These are phyloP conservation scores for Puccinia horiana DNA, from an alignment of 1,284 basidiomycete genomes.

Conservation along the genomic window DNA sequence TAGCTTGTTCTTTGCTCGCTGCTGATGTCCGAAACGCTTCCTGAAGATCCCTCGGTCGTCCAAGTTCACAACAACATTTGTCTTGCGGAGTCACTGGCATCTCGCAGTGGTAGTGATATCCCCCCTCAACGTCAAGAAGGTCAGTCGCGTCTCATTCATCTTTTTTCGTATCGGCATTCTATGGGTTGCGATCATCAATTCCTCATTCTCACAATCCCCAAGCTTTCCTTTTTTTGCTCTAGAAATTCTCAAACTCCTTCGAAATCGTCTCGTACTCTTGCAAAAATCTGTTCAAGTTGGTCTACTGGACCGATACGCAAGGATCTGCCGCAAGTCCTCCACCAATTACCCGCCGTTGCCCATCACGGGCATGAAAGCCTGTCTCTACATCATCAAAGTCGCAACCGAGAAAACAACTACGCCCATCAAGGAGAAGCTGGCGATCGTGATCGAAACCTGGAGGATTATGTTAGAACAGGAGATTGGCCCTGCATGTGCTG, in stretches of 20 bases:
- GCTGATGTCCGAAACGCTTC: slow-evolving; percentile 1
- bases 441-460: slow-evolving; percentile 31
- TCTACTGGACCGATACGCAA: slow-evolving; percentile 17
- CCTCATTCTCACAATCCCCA: not conserved
- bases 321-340: slow-evolving; percentile 25
- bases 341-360: slow-evolving; percentile 18
- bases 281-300: slow-evolving; percentile 7
- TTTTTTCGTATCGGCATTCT: not conserved
- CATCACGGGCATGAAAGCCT: slow-evolving; percentile 38
- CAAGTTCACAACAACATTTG: not conserved
- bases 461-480: slow-evolving; percentile 4
- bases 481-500: slow-evolving; percentile 27
- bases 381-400: slow-evolving; percentile 24
- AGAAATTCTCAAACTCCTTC: not conserved
- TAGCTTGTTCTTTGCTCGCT: not conserved
- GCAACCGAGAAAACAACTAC: not conserved
- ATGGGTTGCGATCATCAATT: not conserved
- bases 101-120: not conserved
- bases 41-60: not conserved
- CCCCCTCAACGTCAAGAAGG: not conserved
- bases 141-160: not conserved
- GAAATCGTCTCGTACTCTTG: not conserved
- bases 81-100: slow-evolving; percentile 8
- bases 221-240: not conserved
- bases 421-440: slow-evolving; percentile 21